Percentiles rank a stretch among this genome's conserved stretches.
phyloP scores from a whole-genome alignment of 108 stramenopile species.

The Fragilaria crotonensis region DNA sequence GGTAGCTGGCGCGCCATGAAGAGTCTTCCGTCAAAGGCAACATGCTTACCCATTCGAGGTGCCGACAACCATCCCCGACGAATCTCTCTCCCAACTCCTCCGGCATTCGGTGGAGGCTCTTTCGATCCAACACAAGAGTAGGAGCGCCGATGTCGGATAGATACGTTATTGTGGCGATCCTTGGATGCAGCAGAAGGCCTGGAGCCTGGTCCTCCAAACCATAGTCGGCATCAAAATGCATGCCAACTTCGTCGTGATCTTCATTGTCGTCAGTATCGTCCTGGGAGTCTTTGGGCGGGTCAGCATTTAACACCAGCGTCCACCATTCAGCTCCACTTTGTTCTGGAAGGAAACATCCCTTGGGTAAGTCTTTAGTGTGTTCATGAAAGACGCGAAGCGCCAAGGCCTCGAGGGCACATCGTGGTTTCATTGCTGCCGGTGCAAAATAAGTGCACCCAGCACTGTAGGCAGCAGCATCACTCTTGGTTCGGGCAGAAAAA shows the following conservation, averaged over 20 bases:
- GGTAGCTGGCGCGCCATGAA: constrained; percentile 86
- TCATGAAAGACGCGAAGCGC: constrained; percentile 63
- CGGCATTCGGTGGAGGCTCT: constrained; percentile 45
- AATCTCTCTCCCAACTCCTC: constrained; percentile 54
- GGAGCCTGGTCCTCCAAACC: constrained; percentile 75
- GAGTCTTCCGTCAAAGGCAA: constrained; percentile 80
- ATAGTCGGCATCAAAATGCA: constrained; percentile 91
- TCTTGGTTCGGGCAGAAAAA: constrained; percentile 69
- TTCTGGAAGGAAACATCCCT: constrained; percentile 50
- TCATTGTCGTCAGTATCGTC: constrained; percentile 36
- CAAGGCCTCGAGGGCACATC: constrained; percentile 78
- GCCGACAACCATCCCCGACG: constrained; percentile 63
- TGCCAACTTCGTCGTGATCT: constrained; percentile 74
- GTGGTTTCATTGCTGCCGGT: constrained; percentile 67
- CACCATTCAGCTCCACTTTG: constrained; percentile 90
- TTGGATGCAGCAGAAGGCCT: constrained; percentile 58
- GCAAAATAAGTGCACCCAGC: constrained; percentile 78
- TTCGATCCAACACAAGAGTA: constrained; percentile 62
- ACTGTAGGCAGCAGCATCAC: constrained; percentile 62
- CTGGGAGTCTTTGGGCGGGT: constrained; percentile 4
- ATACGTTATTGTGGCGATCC: constrained; percentile 87
- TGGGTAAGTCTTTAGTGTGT: constrained; percentile 52
- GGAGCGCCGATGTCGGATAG: constrained; percentile 77
- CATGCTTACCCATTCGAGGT: constrained; percentile 77
- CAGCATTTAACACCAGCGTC: constrained; percentile 76